These are phyloP conservation scores for Daldinia loculata DNA, from an alignment of 495 filamentous ascomycete species.

Conservation along the genomic window DNA sequence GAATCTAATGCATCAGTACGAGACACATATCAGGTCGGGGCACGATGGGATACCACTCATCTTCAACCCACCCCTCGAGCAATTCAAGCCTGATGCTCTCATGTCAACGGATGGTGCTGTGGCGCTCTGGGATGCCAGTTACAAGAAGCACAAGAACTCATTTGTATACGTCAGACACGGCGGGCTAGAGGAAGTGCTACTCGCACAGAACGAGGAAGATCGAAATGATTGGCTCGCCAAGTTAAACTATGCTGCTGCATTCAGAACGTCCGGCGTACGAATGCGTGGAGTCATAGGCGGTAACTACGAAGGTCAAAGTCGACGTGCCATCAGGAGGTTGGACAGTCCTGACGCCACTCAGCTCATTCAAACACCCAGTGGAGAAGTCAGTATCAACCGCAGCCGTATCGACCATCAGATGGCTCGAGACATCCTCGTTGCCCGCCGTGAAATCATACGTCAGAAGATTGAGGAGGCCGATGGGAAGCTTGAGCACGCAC, in stretches of 20 bases:
- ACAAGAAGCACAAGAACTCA: slow-evolving; percentile 96
- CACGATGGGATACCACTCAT: slow-evolving; percentile 74
- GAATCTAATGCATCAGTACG: slow-evolving; percentile 83
- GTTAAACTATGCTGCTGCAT: slow-evolving; percentile 94
- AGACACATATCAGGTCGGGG: slow-evolving; percentile 75
- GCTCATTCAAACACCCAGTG: slow-evolving; percentile 72
- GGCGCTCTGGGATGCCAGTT: slow-evolving; percentile 82
- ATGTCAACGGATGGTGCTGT: slow-evolving; percentile 94
- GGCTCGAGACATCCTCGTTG: slow-evolving; percentile 80
- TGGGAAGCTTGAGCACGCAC: slow-evolving; percentile 75
- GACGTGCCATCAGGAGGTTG: slow-evolving; percentile 74
- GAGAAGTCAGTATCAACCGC: slow-evolving; percentile 72
- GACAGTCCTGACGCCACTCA: slow-evolving; percentile 61
- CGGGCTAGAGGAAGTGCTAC: slow-evolving; percentile 86
- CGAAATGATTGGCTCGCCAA: slow-evolving; percentile 98
- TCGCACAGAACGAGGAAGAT: slow-evolving; percentile 87
- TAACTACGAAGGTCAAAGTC: slow-evolving; percentile 82
- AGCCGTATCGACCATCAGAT: slow-evolving; percentile 81
- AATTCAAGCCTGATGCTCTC: slow-evolving; percentile 91
- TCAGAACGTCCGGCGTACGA: slow-evolving; percentile 88
- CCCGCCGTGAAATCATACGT: slow-evolving; percentile 80
- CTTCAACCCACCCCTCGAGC: slow-evolving; percentile 86
- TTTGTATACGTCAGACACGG: slow-evolving; percentile 92
- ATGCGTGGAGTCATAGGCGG: slow-evolving; percentile 87
- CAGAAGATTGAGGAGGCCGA: slow-evolving; percentile 85